phyloP scores from a whole-genome alignment of 495 filamentous ascomycete species.

The Extremus antarcticus region DNA sequence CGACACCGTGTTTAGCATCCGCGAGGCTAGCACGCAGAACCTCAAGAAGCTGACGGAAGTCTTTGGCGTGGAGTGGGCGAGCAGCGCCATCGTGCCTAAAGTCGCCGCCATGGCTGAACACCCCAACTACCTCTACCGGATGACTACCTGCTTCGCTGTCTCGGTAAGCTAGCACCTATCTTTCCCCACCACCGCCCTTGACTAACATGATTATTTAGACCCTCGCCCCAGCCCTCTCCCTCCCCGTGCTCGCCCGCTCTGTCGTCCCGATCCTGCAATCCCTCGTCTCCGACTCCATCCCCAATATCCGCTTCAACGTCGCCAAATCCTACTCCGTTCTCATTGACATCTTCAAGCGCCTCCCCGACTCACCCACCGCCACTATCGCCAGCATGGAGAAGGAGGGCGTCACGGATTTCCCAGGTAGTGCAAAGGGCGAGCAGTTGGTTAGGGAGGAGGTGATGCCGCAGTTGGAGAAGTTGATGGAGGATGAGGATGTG shows the following conservation, averaged over 20 bases:
- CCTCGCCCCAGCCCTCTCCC: slow-evolving; percentile 78
- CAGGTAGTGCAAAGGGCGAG: slow-evolving; percentile 58
- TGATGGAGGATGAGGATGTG: slow-evolving; percentile 92
- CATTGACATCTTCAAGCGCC: slow-evolving; percentile 76
- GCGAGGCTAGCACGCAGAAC: slow-evolving; percentile 93
- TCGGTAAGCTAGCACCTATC: slow-evolving; percentile 52
- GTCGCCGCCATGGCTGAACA: slow-evolving; percentile 97
- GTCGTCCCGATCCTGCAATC: slow-evolving; percentile 94
- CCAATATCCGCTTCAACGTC: slow-evolving; percentile 98
- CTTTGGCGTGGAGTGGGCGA: slow-evolving; percentile 97
- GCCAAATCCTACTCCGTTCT: slow-evolving; percentile 91
- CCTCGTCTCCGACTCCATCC: slow-evolving; percentile 84
- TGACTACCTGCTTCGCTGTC: slow-evolving; percentile 98
- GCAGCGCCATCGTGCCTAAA: slow-evolving; percentile 91
- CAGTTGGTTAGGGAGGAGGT: slow-evolving; percentile 81
- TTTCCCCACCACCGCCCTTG: neutral
- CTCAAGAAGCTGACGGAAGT: slow-evolving; percentile 97
- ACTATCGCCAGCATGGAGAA: slow-evolving; percentile 79
- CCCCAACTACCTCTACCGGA: slow-evolving; percentile 96
- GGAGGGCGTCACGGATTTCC: slow-evolving; percentile 40
- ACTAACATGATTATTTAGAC: slow-evolving; percentile 51
- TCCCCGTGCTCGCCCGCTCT: slow-evolving; percentile 82
- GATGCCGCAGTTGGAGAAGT: slow-evolving; percentile 81
- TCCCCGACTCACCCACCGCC: slow-evolving; percentile 62
- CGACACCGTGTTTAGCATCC: slow-evolving; percentile 95